Evolutionary conservation across 2,329 filamentous ascomycete genomes (phyloP).

Genomic region (Neofusicoccum kwambonambiense): DNA sequence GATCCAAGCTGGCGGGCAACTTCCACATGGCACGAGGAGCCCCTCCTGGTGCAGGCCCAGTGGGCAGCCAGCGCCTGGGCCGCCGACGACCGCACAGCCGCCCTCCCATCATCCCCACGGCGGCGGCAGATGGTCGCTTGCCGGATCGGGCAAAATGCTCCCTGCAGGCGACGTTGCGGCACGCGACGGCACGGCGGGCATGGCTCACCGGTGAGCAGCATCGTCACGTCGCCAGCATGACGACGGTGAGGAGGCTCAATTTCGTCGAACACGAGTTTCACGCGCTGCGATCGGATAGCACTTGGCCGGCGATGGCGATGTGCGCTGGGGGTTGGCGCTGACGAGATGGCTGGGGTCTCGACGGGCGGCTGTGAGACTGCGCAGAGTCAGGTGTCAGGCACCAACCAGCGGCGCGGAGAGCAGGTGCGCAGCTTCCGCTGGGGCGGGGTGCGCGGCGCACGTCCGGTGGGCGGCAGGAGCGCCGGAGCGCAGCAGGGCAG

Average conservation of each 20-base stretch:
- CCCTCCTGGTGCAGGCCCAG: not conserved
- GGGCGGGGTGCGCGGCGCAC: not conserved
- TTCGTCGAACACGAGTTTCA: conserved; percentile 6
- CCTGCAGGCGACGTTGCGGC: not conserved
- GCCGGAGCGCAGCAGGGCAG: too few relatives aligned
- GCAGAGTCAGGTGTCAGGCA: not conserved
- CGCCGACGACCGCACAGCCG: not conserved
- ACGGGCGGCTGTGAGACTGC: not conserved
- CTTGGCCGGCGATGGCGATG: not conserved
- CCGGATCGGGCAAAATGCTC: not conserved
- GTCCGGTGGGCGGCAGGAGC: not conserved
- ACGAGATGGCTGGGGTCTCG: conserved; percentile 2
- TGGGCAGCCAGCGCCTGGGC: not conserved
- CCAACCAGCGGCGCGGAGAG: not conserved
- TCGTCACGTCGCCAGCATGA: not conserved
- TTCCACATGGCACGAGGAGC: not conserved
- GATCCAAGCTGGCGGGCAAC: not conserved
- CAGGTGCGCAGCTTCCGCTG: not conserved
- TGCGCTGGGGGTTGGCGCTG: not conserved
- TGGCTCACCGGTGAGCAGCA: not conserved
- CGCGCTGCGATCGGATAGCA: not conserved
- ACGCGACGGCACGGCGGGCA: not conserved
- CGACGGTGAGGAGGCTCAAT: not conserved
- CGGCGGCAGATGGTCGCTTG: not conserved
- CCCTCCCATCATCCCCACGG: not conserved